Evolutionary conservation across 371 early-diverging fungal species (phyloP), one percentile per base, ranked within the genome.

Genomic region (Blakeslea trispora): DNA sequence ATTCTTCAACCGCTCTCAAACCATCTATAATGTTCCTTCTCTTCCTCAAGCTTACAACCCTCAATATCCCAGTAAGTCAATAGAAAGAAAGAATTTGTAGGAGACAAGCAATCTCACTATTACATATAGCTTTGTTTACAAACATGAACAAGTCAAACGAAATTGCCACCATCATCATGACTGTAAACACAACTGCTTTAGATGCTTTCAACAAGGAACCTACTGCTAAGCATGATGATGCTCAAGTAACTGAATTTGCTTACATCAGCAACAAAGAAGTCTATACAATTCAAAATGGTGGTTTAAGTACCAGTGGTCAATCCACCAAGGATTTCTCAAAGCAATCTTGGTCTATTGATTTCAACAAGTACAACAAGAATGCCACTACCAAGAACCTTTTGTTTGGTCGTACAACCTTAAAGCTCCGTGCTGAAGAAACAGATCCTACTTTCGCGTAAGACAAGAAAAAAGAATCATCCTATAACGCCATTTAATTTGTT

Each of bases 1-100:
- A 41, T 81, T 80, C 53, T 83, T 79, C 60, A 74, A 66, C 48
- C 77, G 81, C 28, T 46, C 69, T 11, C 69, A 68, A 21, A 75
- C 79, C 7, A 48, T 80, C 13, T 55, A 61, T 48, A 32, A 64
- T 41, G 64, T 83, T 2, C 83, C 83, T 18, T 64, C 62, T 4
- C 57, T 83, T 23, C 83, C 83, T 49, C 81, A 83, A 57, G 80
- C 79, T 0, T 83, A 57, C 45, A 57, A 77, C n/a, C 74, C 74
- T 23, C 41, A 68, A 23, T 72, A 74, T 55, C 72, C 74, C 34
- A 72, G 77, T 77, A 77, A 69, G 67, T 24, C 31, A 34, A 35
- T 18, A 34, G 5, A 9, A 13, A 49, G 17, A 32, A 23, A n/a
- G 41, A 41, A 31, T 42, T 23, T 6, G 32, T 24, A 46, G 24